Percentiles rank a stretch among this genome's conserved stretches.
Evolutionary conservation across 148 eudicot species (phyloP).

Genomic region (Dysphania ambrosioides): DNA sequence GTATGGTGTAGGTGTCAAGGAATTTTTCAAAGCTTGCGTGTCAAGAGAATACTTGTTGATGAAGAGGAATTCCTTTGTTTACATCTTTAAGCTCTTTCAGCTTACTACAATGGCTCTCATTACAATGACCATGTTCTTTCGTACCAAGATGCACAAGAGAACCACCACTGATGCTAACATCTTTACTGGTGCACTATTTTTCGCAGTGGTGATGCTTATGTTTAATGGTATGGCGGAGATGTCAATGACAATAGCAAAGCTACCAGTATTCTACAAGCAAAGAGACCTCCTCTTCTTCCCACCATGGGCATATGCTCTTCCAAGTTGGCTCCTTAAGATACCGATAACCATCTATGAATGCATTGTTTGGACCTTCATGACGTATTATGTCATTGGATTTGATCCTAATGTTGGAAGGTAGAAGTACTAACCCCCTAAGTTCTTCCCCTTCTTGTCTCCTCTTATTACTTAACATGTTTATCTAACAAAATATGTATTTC

Average conservation of each 20-base stretch:
- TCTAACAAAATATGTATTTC: neutral
- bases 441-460: neutral
- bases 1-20: slow-evolving; percentile 48
- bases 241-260: slow-evolving; percentile 61
- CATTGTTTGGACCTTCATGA: slow-evolving; percentile 36
- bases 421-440: slow-evolving; percentile 26
- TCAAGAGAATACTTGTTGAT: slow-evolving; percentile 61
- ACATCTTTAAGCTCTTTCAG: slow-evolving; percentile 58
- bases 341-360: slow-evolving; percentile 56
- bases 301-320: slow-evolving; percentile 72
- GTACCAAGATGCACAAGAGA: slow-evolving; percentile 52
- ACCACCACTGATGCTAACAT: slow-evolving; percentile 39
- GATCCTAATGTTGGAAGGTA: slow-evolving; percentile 70
- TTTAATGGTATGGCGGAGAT: slow-evolving; percentile 64
- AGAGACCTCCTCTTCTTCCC: slow-evolving; percentile 70
- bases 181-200: slow-evolving; percentile 56
- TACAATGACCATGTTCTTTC: slow-evolving; percentile 61
- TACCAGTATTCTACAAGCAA: slow-evolving; percentile 74
- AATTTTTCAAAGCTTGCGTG: slow-evolving; percentile 49
- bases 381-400: slow-evolving; percentile 72
- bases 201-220: slow-evolving; percentile 34
- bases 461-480: neutral
- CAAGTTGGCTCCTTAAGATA: slow-evolving; percentile 63
- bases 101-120: slow-evolving; percentile 41
- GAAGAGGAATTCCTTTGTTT: slow-evolving; percentile 75